Base-by-base conservation (phyloP, 768 basidiomycete genomes). In the Boletus patriciae region DNA sequence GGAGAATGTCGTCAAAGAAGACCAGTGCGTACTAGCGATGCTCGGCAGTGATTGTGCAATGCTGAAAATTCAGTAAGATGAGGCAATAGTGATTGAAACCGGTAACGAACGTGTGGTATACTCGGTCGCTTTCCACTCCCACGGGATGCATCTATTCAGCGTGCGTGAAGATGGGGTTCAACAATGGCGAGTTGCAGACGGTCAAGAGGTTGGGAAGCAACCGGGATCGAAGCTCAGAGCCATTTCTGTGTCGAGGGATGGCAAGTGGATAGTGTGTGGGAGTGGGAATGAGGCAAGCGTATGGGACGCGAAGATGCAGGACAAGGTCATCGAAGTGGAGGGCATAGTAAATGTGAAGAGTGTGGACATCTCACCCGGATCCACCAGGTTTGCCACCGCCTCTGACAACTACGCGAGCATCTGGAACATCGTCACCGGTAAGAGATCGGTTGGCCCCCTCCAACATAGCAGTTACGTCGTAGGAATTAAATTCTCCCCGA, bases 261-360 rank as follows among this genome's bases (percentile, higher is more conserved):
- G 7, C 9, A 51, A 41, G 23, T 57, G 48, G 54, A 21, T 57
- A 8, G 58, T 50, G 1, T 41, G 46, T 3, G 58, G 31, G 12
- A 46, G 34, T 1, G 3, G 2, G 1, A 1, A 1, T 2, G 54
- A 45, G 8, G 54, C 46, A 9, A 56, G 21, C 3, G 54, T 57
- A 1, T 56, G 53, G 57, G 37, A 57, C 3, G 51, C 5, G 2
- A 5, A 40, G 19, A 48, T 12, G 8, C 12, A 9, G 3, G 36
- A 13, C 12, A 25, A 33, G 29, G 11, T 6, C 9, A 8, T 29
- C 42, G 33, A 46, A 0, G 43, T 51, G 43, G 34, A 34, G 18
- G 7, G 1, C 27, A 3, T 0, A 33, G 11, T n/a, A n/a, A n/a
- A 2, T 3, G 2, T n/a, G n/a, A n/a, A n/a, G n/a, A n/a, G 5